A percentile compares a stretch with the other conserved stretches of the same genome.
Evolutionary conservation across 805 yeast species (phyloP).

Genomic region (Torulaspora franciscae): DNA sequence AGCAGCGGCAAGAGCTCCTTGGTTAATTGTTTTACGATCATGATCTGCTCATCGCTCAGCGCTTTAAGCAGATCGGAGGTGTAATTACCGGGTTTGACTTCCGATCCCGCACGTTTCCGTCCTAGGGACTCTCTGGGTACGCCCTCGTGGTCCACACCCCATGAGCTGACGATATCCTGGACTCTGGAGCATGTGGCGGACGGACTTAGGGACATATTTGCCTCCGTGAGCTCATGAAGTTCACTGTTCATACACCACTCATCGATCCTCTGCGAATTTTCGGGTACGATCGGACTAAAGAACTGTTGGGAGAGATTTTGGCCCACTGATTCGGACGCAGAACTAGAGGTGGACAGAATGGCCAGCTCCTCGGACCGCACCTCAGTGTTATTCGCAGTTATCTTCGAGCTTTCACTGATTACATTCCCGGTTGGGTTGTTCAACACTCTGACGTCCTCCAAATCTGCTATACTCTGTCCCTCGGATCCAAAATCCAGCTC

Average conservation of each 20-base stretch:
- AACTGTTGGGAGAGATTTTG: background rate
- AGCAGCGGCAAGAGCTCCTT: slow-evolving; percentile 19
- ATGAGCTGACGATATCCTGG: slow-evolving; percentile 30
- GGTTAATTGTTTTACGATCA: slow-evolving; percentile 14
- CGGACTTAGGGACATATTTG: background rate
- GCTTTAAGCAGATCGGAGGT: slow-evolving; percentile 10
- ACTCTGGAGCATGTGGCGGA: slow-evolving; percentile 9
- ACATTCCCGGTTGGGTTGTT: slow-evolving; percentile 18
- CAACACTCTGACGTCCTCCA: slow-evolving; percentile 16
- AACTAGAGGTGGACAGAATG: slow-evolving; percentile 19
- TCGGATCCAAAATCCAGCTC: slow-evolving; percentile 7
- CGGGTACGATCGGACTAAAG: slow-evolving; percentile 6
- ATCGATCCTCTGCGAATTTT: slow-evolving; percentile 23
- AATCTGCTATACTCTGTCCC: slow-evolving; percentile 11
- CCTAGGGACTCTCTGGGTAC: slow-evolving; percentile 4
- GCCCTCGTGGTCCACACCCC: slow-evolving; percentile 34
- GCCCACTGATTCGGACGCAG: slow-evolving; percentile 6
- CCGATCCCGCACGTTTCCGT: background rate
- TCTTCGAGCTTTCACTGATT: slow-evolving; percentile 13
- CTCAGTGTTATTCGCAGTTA: slow-evolving; percentile 10
- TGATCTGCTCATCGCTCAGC: slow-evolving; percentile 13
- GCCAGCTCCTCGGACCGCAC: slow-evolving; percentile 22
- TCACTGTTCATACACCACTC: slow-evolving; percentile 25
- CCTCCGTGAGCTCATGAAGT: slow-evolving; percentile 2
- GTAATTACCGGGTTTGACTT: slow-evolving; percentile 9